Base-by-base conservation (phyloP, 345 rosid species). In the Jatropha curcas region DNA sequence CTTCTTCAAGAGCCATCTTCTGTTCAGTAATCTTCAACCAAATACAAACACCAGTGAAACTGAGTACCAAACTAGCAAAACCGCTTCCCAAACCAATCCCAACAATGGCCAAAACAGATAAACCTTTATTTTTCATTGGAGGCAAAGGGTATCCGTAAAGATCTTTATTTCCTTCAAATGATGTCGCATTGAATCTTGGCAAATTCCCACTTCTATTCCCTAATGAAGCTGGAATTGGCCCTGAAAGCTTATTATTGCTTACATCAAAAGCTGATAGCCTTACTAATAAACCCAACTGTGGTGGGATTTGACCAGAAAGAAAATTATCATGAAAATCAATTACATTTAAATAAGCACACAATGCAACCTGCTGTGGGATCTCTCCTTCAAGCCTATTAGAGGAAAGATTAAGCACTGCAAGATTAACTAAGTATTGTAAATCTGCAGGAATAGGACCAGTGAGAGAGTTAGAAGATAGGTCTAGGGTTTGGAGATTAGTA, bases 21-120 rank as follows among this genome's bases (percentile, higher is more conserved):
- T 88, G 86, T 61, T 92, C 97, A 0, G 93, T 87, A 43, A 88
- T 61, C 86, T 86, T 89, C 79, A 92, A 87, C 97, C 97, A 89
- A 53, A 94, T 74, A 73, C 97, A 94, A 12, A 94, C 98, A 7
- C 95, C 98, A 0, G 93, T 87, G 46, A 94, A 94, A 73, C 97
- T 94, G 37, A 94, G 81, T 34, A 90, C 87, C 84, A 94, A 85
- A 78, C 97, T 92, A 1, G 87, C 93, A 34, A 94, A 77, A 50
- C 98, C 98, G 75, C 97, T 94, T 24, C 97, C 98, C 20, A 94
- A 82, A 19, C 98, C 98, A 74, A 94, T 94, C 79, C 97, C 97
- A 27, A 94, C 97, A 51, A 94, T 92, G 75, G 98, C 91, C 81
- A 90, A 61, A 45, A 94, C 79, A 0, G 98, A 85, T 53, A 94